phyloP scores from a whole-genome alignment of 2,329 filamentous ascomycete genomes.

The Fusarium sublunatum region DNA sequence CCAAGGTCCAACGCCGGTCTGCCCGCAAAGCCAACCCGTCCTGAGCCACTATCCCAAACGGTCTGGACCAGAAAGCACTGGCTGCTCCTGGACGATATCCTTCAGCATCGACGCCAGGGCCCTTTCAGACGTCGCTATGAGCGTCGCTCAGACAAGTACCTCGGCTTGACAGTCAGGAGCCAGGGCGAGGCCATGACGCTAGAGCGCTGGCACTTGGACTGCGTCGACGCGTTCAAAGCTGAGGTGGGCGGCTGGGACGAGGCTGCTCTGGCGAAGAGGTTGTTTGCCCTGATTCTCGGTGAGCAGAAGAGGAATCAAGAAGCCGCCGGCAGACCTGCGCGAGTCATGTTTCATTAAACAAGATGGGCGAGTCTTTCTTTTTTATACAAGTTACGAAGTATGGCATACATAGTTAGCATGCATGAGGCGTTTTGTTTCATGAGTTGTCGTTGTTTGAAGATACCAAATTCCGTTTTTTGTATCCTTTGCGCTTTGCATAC shows the following conservation, averaged over 20 bases:
- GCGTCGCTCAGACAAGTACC: constrained; percentile 50
- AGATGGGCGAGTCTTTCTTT: constrained; percentile 7
- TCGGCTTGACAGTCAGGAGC: constrained; percentile 62
- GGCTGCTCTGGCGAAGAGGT: constrained; percentile 59
- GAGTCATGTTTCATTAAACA: constrained; percentile 49
- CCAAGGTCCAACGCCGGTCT: constrained; percentile 47
- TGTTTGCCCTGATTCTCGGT: constrained; percentile 65
- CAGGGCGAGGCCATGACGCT: constrained; percentile 61
- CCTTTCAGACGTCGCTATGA: constrained; percentile 49
- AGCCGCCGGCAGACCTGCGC: constrained; percentile 23
- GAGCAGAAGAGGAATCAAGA: constrained; percentile 53
- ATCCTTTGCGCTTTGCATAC: constrained; percentile 26
- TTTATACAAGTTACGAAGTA: constrained; percentile 35
- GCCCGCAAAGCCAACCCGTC: constrained; percentile 27
- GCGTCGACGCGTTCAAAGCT: constrained; percentile 64
- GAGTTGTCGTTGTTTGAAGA: constrained; percentile 35
- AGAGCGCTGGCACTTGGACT: constrained; percentile 68
- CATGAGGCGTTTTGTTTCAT: constrained; percentile 41
- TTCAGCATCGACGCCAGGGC: constrained; percentile 60
- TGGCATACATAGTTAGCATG: constrained; percentile 32
- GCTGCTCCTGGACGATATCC: constrained; percentile 63
- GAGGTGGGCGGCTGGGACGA: constrained; percentile 64
- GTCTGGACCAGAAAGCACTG: constrained; percentile 65
- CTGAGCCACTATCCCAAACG: constrained; percentile 53
- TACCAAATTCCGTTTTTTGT: constrained; percentile 36